These are phyloP conservation scores for Martiniozyma abietophila DNA, from an alignment of 805 yeast genomes.

Conservation along the genomic window DNA sequence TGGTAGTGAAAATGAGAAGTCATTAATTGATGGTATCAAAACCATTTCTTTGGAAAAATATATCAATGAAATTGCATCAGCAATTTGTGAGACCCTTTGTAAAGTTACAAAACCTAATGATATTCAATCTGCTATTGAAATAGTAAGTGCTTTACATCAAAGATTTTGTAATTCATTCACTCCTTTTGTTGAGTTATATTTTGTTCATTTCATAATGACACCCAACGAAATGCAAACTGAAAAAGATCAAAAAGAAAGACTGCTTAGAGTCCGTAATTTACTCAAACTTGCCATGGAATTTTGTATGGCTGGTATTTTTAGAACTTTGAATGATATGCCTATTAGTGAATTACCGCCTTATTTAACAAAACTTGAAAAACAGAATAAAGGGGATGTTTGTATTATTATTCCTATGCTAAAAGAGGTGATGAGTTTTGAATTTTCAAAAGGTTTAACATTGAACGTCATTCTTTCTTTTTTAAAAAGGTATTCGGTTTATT, in stretches of 20 bases:
- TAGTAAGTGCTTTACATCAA: conserved; percentile 68
- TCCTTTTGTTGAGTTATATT: conserved; percentile 33
- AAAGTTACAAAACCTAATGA: conserved; percentile 48
- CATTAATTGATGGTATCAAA: conserved; percentile 50
- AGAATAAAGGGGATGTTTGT: conserved; percentile 19
- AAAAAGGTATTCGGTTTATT: conserved; percentile 34
- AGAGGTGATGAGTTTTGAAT: conserved; percentile 35
- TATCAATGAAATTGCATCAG: conserved; percentile 55
- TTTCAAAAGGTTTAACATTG: conserved; percentile 21
- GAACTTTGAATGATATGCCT: conserved; percentile 34
- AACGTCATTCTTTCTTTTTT: conserved; percentile 39
- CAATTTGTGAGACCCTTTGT: conserved; percentile 52
- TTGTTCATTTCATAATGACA: conserved; percentile 32
- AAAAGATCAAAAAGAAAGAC: conserved; percentile 36
- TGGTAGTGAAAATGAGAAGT: conserved; percentile 37
- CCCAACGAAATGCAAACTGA: conserved; percentile 25
- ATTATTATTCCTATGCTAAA: conserved; percentile 31
- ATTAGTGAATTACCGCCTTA: conserved; percentile 36
- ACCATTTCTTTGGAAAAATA: conserved; percentile 65
- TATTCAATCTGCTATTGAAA: conserved; percentile 52
- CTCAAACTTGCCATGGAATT: conserved; percentile 50
- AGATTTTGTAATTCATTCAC: conserved; percentile 53
- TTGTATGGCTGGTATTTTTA: conserved; percentile 46
- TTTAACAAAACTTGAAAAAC: conserved; percentile 26
- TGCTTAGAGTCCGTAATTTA: conserved; percentile 36